Base-by-base conservation (phyloP, 2,329 filamentous ascomycete species). In the Arachnopeziza araneosa region DNA sequence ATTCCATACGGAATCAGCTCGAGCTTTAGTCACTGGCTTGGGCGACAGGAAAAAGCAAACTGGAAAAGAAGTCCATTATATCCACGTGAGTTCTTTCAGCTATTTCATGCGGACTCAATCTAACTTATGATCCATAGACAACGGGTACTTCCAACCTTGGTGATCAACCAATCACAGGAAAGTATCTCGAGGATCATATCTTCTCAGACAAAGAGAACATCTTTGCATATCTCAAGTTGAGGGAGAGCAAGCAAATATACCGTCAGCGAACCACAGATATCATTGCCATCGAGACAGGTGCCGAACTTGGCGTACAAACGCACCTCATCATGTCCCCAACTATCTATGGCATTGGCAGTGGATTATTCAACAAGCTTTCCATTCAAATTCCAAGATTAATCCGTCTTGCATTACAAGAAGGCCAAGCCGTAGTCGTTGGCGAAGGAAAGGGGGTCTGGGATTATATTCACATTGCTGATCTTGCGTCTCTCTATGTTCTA, bases 181-280 rank as follows among this genome's bases (percentile, higher is more conserved):
- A 54, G 0, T 72, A 69, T 36, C 32, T 62, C 6, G 71, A 75
- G 52, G 55, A 63, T 1, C 69, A 70, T 9, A 64, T 69, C 50
- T 76, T 79, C 59, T 73, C 74, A 48, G 78, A 80, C 63, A 71
- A 73, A n/a, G 74, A 78, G 9, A 72, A 79, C 53, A 70, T 80
- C 22, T 80, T 78, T 60, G 67, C 59, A 6, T 78, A 77, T 58
- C 69, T 75, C 59, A 70, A 72, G 30, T 57, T 63, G 6, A 73
- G 73, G n/a, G 74, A 82, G 52, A 67, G 62, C 0, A 44, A 64
- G 1, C 67, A 74, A 17, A 58, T 67, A 0, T 82, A 81, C 60
- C 55, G 63, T 0, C 79, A 81, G 66, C 76, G 79, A 9, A 77
- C 75, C 0, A 74, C 75, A 1, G 79, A 80, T 56, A 61, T 83